These are phyloP conservation scores for Xylariaceae sp. DNA, from an alignment of 2,329 filamentous ascomycete species.

Conservation along the genomic window DNA sequence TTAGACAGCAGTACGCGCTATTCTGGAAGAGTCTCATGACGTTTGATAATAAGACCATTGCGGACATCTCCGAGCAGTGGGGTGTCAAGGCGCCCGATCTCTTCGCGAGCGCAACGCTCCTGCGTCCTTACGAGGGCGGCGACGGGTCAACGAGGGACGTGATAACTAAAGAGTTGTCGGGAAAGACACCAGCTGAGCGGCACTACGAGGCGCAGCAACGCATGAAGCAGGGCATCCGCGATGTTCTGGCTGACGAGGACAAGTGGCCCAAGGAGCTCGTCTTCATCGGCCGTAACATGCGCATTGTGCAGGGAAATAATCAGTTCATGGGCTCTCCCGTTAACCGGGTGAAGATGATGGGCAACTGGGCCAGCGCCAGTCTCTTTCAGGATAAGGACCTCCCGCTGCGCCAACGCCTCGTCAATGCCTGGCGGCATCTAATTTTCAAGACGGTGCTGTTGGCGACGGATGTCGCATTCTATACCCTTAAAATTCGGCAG, in stretches of 20 bases:
- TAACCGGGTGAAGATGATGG: slow-evolving; percentile 91
- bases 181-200: slow-evolving; percentile 61
- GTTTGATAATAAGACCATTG: slow-evolving; percentile 81
- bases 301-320: slow-evolving; percentile 91
- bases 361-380: slow-evolving; percentile 80
- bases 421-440: slow-evolving; percentile 71
- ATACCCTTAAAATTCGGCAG: slow-evolving; percentile 73
- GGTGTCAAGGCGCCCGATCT: slow-evolving; percentile 85
- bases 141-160: slow-evolving; percentile 61
- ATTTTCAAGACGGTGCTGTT: slow-evolving; percentile 77
- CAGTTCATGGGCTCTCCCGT: slow-evolving; percentile 86
- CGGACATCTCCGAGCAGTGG: slow-evolving; percentile 71
- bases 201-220: slow-evolving; percentile 86
- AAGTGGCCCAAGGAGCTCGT: slow-evolving; percentile 89
- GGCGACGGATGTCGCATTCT: slow-evolving; percentile 76
- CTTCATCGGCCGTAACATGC: slow-evolving; percentile 86
- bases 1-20: slow-evolving; percentile 77
- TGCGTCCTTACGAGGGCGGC: slow-evolving; percentile 87
- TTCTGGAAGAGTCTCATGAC: slow-evolving; percentile 96
- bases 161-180: slow-evolving; percentile 62
- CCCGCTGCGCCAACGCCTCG: slow-evolving; percentile 56
- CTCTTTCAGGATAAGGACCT: slow-evolving; percentile 71
- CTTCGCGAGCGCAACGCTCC: slow-evolving; percentile 84
- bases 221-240: slow-evolving; percentile 64
- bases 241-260: slow-evolving; percentile 76